These are phyloP conservation scores for Backusella mclennaniae DNA, from an alignment of 192 early-diverging fungal genomes.

Conservation along the genomic window DNA sequence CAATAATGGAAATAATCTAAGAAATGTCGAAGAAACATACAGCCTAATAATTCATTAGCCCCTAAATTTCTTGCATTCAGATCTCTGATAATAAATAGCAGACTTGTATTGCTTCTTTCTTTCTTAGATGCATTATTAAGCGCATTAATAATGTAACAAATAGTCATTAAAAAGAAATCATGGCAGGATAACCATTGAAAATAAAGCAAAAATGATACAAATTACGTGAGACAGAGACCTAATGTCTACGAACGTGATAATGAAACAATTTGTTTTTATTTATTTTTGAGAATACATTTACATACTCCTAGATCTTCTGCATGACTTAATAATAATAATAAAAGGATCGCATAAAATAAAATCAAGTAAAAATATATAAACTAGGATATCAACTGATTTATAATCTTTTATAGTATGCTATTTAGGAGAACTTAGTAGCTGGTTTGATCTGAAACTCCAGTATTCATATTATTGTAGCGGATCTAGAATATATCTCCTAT, in stretches of 20 bases:
- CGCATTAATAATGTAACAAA: background rate
- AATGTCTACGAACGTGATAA: background rate
- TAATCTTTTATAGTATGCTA: background rate
- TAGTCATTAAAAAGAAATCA: background rate
- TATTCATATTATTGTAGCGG: background rate
- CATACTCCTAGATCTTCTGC: background rate
- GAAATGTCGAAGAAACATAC: background rate
- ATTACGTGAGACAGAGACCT: background rate
- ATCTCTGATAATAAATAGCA: background rate
- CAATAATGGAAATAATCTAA: background rate
- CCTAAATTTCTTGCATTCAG: background rate
- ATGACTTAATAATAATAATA: background rate
- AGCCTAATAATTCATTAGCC: background rate
- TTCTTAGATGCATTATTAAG: background rate
- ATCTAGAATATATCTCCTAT: background rate
- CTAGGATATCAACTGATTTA: background rate
- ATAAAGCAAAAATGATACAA: background rate
- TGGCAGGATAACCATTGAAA: background rate
- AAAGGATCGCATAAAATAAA: background rate
- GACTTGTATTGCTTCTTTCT: background rate
- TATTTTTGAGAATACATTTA: background rate
- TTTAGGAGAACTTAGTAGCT: background rate
- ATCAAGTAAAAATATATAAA: background rate
- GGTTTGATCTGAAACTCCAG: background rate
- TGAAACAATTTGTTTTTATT: background rate